These are phyloP conservation scores for Purpureocillium takamizusanense DNA, from an alignment of 2,329 filamentous ascomycete genomes.

Conservation along the genomic window DNA sequence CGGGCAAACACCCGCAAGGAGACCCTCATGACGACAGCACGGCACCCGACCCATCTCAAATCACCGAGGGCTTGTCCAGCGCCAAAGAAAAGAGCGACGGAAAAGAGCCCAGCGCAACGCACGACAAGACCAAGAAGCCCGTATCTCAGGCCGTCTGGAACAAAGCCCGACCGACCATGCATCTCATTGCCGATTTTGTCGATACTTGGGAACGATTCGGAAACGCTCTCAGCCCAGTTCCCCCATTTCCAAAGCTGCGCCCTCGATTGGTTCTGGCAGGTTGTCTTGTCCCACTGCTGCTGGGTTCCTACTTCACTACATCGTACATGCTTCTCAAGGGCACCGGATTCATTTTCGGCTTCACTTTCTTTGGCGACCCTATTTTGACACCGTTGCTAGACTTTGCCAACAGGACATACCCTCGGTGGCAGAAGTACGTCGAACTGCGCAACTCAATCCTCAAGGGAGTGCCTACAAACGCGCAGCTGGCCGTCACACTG, in stretches of 20 bases:
- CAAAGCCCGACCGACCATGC: conserved; percentile 67
- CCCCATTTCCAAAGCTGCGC: conserved; percentile 47
- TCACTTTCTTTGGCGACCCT: conserved; percentile 74
- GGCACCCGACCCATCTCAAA: conserved; percentile 41
- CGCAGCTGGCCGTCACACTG: conserved; percentile 72
- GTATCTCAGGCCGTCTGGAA: conserved; percentile 71
- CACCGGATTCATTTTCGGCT: conserved; percentile 57
- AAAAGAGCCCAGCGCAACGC: conserved; percentile 24
- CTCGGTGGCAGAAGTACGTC: conserved; percentile 66
- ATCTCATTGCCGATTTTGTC: conserved; percentile 32
- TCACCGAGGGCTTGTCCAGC: conserved; percentile 27
- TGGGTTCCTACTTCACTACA: conserved; percentile 42
- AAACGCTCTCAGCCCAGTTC: conserved; percentile 52
- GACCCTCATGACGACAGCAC: conserved; percentile 44
- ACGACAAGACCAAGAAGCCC: conserved; percentile 72
- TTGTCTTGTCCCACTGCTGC: conserved; percentile 40
- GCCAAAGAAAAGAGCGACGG: conserved; percentile 37
- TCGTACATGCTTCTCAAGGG: conserved; percentile 57
- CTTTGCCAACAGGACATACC: conserved; percentile 52
- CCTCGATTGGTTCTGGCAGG: conserved; percentile 46
- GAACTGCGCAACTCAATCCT: conserved; percentile 69
- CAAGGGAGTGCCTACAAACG: conserved; percentile 77
- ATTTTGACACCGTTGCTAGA: conserved; percentile 51
- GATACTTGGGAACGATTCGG: conserved; percentile 44
- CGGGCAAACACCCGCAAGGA: conserved; percentile 65